Percentiles rank a stretch among this genome's conserved stretches.
phyloP scores from a whole-genome alignment of 2,329 filamentous ascomycete species.

The Arthrobotrys megalospora region DNA sequence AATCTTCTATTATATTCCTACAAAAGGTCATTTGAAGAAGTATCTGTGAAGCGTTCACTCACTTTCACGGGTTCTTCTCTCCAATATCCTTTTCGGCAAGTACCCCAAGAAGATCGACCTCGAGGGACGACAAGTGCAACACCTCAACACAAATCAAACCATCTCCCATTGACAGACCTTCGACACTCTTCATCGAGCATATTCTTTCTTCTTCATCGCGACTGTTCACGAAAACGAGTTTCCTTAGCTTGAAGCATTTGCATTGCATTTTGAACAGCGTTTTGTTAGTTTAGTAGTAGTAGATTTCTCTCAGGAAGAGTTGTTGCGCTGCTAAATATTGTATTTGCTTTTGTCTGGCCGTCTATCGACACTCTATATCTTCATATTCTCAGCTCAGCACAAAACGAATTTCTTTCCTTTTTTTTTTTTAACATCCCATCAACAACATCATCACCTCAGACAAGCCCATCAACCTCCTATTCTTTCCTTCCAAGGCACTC shows the following conservation, averaged over 20 bases:
- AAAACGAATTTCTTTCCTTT: slow-evolving; percentile 45
- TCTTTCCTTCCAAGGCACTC: slow-evolving; percentile 19
- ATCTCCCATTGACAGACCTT: slow-evolving; percentile 45
- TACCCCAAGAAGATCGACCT: slow-evolving; percentile 39
- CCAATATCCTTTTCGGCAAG: slow-evolving; percentile 38
- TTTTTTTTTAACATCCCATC: slow-evolving; percentile 12
- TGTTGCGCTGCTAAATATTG: slow-evolving; percentile 34
- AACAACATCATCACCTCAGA: slow-evolving; percentile 14
- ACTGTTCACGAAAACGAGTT: slow-evolving; percentile 57
- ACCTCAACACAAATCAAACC: slow-evolving; percentile 31
- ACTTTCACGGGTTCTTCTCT: slow-evolving; percentile 47
- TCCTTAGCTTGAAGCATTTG: slow-evolving; percentile 31
- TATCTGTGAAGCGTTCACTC: slow-evolving; percentile 58
- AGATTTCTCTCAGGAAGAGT: slow-evolving; percentile 61
- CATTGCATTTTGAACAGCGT: slow-evolving; percentile 12
- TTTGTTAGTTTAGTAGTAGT: slow-evolving; percentile 45
- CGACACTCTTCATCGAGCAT: slow-evolving; percentile 43
- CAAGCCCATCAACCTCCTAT: slow-evolving; percentile 32
- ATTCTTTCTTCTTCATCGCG: slow-evolving; percentile 13
- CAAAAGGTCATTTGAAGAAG: slow-evolving; percentile 17
- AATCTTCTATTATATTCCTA: slow-evolving; percentile 14
- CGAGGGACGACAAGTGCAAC: slow-evolving; percentile 42
- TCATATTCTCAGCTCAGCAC: background rate
- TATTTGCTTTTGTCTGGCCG: slow-evolving; percentile 38
- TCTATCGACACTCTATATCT: slow-evolving; percentile 1